phyloP scores from a whole-genome alignment of 345 rosid species.

The Populus alba region DNA sequence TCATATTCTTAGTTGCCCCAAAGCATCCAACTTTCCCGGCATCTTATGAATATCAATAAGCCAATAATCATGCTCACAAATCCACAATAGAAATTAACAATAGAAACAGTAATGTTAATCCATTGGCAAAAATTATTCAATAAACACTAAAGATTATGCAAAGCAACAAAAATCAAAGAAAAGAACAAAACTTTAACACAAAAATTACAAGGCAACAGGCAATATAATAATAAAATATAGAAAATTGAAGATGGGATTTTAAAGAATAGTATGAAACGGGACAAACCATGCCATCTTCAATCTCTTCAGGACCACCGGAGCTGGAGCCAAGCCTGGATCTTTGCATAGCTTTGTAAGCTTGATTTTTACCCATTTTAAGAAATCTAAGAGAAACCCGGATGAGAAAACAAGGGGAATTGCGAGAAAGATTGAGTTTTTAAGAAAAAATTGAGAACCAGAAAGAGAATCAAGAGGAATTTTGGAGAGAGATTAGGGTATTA shows the following conservation, averaged over 20 bases:
- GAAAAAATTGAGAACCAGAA: not conserved
- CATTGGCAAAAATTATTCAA: not conserved
- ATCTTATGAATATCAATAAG: not conserved
- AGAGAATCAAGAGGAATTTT: not conserved
- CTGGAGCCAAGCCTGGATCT: conserved; percentile 77
- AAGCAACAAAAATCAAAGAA: not conserved
- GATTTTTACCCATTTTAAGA: conserved; percentile 88
- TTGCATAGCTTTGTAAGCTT: conserved; percentile 99
- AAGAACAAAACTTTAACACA: not conserved
- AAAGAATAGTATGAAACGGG: conserved; percentile 59
- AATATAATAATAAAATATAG: no score
- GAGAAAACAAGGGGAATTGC: not conserved
- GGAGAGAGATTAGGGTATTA: conserved; percentile 6
- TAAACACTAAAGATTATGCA: not conserved
- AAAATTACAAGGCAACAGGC: no score
- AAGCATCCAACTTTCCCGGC: not conserved
- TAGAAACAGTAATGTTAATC: not conserved
- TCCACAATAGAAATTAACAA: not conserved
- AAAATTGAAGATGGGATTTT: not conserved
- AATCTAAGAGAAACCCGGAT: conserved; percentile 19
- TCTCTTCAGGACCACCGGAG: conserved; percentile 82
- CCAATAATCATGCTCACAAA: not conserved
- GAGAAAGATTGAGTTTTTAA: not conserved
- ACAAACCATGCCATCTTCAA: conserved; percentile 99
- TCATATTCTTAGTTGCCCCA: not conserved